phyloP scores from a whole-genome alignment of 257 asterid genomes.

The Solanum pimpinellifolium region DNA sequence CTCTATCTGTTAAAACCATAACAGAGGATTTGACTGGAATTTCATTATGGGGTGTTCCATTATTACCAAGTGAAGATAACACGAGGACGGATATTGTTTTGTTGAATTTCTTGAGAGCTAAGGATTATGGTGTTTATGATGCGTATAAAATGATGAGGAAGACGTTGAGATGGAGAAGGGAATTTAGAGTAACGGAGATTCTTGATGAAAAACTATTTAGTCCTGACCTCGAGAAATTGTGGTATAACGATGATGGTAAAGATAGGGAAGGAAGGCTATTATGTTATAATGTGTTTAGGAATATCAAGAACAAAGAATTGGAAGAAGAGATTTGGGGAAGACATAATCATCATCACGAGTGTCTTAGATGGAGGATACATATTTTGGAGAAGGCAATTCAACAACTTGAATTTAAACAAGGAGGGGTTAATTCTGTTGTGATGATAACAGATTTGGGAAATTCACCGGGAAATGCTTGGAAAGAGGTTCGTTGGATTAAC shows the following conservation, averaged over 20 bases:
- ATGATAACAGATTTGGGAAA: conserved; percentile 57
- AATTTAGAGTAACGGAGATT: conserved; percentile 17
- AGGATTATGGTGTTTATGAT: conserved; percentile 39
- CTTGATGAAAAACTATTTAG: conserved; percentile 16
- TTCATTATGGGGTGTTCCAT: conserved; percentile 67
- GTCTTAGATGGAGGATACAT: conserved; percentile 52
- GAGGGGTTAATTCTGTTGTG: conserved; percentile 44
- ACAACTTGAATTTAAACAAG: conserved; percentile 42
- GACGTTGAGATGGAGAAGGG: conserved; percentile 57
- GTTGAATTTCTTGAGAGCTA: conserved; percentile 52
- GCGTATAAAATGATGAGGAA: conserved; percentile 41
- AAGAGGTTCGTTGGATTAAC: conserved; percentile 36
- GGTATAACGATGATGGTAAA: conserved; percentile 34
- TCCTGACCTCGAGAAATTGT: conserved; percentile 22
- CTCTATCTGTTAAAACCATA: background rate
- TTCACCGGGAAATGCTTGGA: conserved; percentile 23
- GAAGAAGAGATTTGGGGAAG: conserved; percentile 10
- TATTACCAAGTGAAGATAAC: conserved; percentile 42
- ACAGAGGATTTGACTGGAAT: conserved; percentile 9
- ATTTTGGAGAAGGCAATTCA: conserved; percentile 54
- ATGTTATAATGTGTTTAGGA: conserved; percentile 38
- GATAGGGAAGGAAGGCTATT: conserved; percentile 59
- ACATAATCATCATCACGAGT: conserved; percentile 25
- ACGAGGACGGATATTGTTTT: conserved; percentile 41
- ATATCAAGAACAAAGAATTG: conserved; percentile 17